A percentile compares a stretch with the other conserved stretches of the same genome.
phyloP scores from a whole-genome alignment of 163 green algal genomes.

The Smithsoniella earleae region DNA sequence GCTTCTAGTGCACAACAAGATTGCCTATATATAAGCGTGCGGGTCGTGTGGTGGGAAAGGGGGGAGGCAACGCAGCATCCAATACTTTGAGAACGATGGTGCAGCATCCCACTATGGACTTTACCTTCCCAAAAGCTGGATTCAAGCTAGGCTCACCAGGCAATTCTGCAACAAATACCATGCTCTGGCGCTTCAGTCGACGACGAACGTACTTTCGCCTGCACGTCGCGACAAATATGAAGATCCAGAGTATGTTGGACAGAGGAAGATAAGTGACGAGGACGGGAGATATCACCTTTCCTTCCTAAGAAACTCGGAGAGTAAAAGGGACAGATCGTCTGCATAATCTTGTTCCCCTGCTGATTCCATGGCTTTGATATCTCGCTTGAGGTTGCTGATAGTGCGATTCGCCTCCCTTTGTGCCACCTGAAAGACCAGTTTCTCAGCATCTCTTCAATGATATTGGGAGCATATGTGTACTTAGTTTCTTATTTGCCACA shows the following conservation, averaged over 20 bases:
- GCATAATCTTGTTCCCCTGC: neutral
- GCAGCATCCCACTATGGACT: neutral
- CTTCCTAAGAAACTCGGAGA: neutral
- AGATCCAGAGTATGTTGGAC: no score
- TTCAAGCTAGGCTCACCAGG: no score
- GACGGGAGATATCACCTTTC: no score
- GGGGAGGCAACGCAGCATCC: neutral
- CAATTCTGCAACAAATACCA: neutral
- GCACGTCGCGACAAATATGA: no score
- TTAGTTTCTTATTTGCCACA: no score
- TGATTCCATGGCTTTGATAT: neutral
- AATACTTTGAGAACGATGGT: neutral
- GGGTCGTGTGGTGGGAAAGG: neutral
- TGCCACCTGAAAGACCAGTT: no score
- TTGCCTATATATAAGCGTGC: slow-evolving; percentile 6
- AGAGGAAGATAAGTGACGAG: no score
- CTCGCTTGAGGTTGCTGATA: no score
- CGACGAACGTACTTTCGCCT: neutral
- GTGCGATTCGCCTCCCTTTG: no score
- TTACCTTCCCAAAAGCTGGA: no score
- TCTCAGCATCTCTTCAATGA: no score
- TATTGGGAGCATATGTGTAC: no score
- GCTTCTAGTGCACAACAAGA: neutral
- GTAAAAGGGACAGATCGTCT: neutral
- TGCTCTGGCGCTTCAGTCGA: slow-evolving; percentile 11